phyloP scores from a whole-genome alignment of 75 land plant genomes.

The Pinus taeda region DNA sequence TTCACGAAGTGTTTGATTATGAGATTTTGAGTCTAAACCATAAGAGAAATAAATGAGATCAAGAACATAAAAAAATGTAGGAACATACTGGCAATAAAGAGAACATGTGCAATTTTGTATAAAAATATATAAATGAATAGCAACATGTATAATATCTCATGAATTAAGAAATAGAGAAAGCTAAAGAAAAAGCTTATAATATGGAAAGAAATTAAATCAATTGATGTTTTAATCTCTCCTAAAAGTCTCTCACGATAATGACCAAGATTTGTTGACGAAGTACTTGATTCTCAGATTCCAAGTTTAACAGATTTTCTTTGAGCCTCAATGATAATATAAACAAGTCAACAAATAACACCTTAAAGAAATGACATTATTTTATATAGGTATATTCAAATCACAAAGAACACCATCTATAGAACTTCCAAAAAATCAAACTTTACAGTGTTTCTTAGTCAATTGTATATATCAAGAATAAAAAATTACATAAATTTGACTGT shows the following conservation, averaged over 20 bases:
- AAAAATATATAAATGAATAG: not conserved
- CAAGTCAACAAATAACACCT: not conserved
- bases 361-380: not conserved
- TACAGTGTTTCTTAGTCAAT: not conserved
- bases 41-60: not conserved
- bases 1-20: conserved; percentile 63
- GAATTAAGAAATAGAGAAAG: not conserved
- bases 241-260: conserved; percentile 48
- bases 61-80: not conserved
- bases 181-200: not conserved
- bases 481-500: not conserved
- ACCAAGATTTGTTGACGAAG: conserved; percentile 64
- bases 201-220: conserved; percentile 15
- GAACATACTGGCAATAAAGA: not conserved
- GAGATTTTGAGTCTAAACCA: conserved; percentile 64
- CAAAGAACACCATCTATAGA: not conserved
- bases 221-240: conserved; percentile 57
- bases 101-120: not conserved
- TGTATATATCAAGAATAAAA: not conserved
- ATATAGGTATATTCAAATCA: not conserved
- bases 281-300: conserved; percentile 91
- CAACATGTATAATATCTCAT: not conserved
- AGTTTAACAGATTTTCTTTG: conserved; percentile 62
- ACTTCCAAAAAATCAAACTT: conserved; percentile 1
- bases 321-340: conserved; percentile 33